Evolutionary conservation across 192 early-diverging fungal genomes (phyloP).

Genomic region (Gryganskiella cystojenkinii): DNA sequence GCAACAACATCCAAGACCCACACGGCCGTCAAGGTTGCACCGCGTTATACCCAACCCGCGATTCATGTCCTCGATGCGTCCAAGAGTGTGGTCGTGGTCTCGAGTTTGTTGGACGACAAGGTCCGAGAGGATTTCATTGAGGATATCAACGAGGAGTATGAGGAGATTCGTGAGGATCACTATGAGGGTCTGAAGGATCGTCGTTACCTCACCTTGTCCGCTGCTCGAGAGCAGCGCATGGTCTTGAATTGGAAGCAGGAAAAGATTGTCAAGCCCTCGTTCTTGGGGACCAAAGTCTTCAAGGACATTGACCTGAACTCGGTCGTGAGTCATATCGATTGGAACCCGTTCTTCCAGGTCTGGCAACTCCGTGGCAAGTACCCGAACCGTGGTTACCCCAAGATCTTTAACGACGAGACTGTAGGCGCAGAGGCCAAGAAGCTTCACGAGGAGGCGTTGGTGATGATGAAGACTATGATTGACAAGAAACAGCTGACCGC

Average conservation of each 20-base stretch:
- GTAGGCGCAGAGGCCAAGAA: slow-evolving; percentile 93
- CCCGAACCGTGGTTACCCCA: slow-evolving; percentile 96
- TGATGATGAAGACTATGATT: slow-evolving; percentile 84
- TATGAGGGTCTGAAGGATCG: slow-evolving; percentile 92
- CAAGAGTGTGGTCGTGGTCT: slow-evolving; percentile 90
- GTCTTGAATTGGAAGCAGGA: slow-evolving; percentile 81
- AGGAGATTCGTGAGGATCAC: slow-evolving; percentile 93
- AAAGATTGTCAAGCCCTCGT: slow-evolving; percentile 81
- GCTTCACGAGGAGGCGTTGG: slow-evolving; percentile 87
- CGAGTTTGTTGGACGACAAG: slow-evolving; percentile 83
- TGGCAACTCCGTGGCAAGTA: slow-evolving; percentile 96
- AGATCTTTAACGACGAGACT: slow-evolving; percentile 96
- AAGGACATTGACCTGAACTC: slow-evolving; percentile 80
- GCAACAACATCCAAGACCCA: slow-evolving; percentile 97
- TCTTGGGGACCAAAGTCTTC: slow-evolving; percentile 85
- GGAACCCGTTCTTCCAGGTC: slow-evolving; percentile 99
- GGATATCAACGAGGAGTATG: slow-evolving; percentile 93
- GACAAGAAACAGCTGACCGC: slow-evolving; percentile 78
- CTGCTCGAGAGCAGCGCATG: slow-evolving; percentile 71
- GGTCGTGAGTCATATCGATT: slow-evolving; percentile 91
- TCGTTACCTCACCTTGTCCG: slow-evolving; percentile 75
- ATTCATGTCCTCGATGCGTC: slow-evolving; percentile 94
- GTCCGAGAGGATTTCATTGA: slow-evolving; percentile 87
- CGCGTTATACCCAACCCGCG: slow-evolving; percentile 83
- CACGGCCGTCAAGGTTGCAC: slow-evolving; percentile 96